A percentile compares a stretch with the other conserved stretches of the same genome.
phyloP scores from a whole-genome alignment of 345 rosid genomes.

The Limnanthes douglasii region DNA sequence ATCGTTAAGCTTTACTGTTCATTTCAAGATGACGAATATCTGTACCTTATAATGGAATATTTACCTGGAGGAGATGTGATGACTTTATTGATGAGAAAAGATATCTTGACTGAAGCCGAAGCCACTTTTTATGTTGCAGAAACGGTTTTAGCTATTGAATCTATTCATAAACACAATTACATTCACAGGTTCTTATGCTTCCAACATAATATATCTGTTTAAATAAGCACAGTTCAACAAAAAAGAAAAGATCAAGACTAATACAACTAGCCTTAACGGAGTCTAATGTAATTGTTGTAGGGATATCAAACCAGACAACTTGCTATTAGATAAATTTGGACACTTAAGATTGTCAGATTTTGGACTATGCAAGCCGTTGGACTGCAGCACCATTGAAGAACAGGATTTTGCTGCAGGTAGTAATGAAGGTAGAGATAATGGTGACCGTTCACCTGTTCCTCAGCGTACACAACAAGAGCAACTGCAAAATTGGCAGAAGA shows the following conservation, averaged over 20 bases:
- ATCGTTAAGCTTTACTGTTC: constrained; percentile 92
- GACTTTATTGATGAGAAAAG: constrained; percentile 95
- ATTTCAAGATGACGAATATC: constrained; percentile 85
- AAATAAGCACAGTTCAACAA: constrained; percentile 1
- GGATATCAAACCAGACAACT: constrained; percentile 92
- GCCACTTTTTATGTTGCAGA: constrained; percentile 85
- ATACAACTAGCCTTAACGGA: no score
- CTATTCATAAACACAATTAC: constrained; percentile 85
- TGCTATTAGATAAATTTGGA: constrained; percentile 75
- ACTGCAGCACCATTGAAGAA: constrained; percentile 65
- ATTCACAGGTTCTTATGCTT: constrained; percentile 55
- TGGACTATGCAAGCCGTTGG: constrained; percentile 88
- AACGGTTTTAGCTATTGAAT: constrained; percentile 77
- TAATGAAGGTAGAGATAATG: constrained; percentile 23
- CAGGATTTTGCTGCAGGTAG: constrained; percentile 44
- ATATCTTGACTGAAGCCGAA: constrained; percentile 77
- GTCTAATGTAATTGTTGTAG: constrained; percentile 35
- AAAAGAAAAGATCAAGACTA: no score
- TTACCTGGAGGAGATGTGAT: constrained; percentile 97
- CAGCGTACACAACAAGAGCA: constrained; percentile 86
- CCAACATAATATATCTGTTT: not conserved
- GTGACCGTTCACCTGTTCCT: constrained; percentile 30
- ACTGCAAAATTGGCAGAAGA: constrained; percentile 84
- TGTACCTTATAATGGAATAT: constrained; percentile 91
- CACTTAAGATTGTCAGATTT: constrained; percentile 91